A percentile compares a stretch with the other conserved stretches of the same genome.
phyloP scores from a whole-genome alignment of 352 stramenopile species.

The Phytophthora cajani region DNA sequence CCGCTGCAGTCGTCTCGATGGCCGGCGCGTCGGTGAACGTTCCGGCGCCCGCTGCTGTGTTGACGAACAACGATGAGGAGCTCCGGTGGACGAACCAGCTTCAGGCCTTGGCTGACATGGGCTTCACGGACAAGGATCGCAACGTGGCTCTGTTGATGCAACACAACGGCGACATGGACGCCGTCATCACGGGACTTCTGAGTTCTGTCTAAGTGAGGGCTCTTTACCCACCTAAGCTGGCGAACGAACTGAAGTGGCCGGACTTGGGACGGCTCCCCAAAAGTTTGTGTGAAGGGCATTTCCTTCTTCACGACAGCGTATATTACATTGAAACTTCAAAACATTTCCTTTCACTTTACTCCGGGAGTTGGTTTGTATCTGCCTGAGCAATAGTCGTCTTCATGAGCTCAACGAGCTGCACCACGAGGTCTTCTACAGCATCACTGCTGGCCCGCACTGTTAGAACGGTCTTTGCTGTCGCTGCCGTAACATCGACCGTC shows the following conservation, averaged over 20 bases:
- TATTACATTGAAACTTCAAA: constrained; percentile 41
- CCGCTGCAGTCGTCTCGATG: constrained; percentile 37
- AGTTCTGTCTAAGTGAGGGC: constrained; percentile 21
- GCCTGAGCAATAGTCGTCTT: constrained; percentile 28
- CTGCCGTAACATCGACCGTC: constrained; percentile 54
- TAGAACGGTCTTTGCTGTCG: constrained; percentile 45
- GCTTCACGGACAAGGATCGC: constrained; percentile 63
- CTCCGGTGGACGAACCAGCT: constrained; percentile 57
- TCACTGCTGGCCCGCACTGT: constrained; percentile 58
- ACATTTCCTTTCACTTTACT: constrained; percentile 2
- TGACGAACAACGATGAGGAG: constrained; percentile 48
- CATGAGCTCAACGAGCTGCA: constrained; percentile 52
- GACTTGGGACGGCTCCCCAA: constrained; percentile 10
- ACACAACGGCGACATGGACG: constrained; percentile 69
- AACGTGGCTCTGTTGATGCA: constrained; percentile 65
- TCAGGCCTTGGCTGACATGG: constrained; percentile 68
- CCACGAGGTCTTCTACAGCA: constrained; percentile 48
- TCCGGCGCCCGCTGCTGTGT: constrained; percentile 37
- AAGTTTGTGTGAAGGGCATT: constrained; percentile 12
- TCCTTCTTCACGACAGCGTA: constrained; percentile 22
- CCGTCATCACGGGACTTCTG: constrained; percentile 65
- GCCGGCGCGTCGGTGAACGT: constrained; percentile 32
- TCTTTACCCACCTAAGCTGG: neutral
- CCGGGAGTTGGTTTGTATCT: constrained; percentile 1
- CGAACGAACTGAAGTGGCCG: constrained; percentile 20